A percentile compares a stretch with the other conserved stretches of the same genome.
These are phyloP conservation scores for Eurotiales sp. DNA, from an alignment of 2,329 filamentous ascomycete species.

Conservation along the genomic window DNA sequence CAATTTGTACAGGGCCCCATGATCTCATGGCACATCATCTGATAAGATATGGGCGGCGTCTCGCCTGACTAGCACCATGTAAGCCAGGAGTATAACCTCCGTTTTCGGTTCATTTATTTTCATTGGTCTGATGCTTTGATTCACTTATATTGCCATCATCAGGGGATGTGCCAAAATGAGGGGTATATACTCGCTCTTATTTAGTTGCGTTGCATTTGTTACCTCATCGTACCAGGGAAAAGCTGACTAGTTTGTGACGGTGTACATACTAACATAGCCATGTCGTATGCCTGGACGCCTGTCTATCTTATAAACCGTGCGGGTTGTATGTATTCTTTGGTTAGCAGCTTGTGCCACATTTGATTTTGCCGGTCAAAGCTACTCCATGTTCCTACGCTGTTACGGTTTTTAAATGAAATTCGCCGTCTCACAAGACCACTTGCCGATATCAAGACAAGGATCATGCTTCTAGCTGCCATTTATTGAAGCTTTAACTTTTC, in stretches of 20 bases:
- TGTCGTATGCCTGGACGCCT: too few relatives aligned
- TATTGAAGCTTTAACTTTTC: background rate
- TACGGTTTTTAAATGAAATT: too few relatives aligned
- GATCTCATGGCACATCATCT: background rate
- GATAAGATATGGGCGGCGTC: too few relatives aligned
- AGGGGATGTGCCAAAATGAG: background rate
- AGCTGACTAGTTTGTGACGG: background rate
- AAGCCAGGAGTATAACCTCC: too few relatives aligned
- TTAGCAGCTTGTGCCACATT: too few relatives aligned
- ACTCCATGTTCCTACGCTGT: background rate
- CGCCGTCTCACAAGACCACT: background rate
- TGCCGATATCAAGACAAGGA: background rate
- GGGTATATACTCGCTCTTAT: background rate
- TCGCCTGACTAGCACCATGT: too few relatives aligned
- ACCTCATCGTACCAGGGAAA: background rate
- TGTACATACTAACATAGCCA: background rate
- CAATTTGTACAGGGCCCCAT: background rate
- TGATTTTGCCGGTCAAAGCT: background rate
- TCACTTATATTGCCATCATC: background rate
- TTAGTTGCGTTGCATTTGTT: background rate
- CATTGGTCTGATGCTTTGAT: background rate
- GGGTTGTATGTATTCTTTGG: too few relatives aligned
- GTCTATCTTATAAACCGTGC: too few relatives aligned
- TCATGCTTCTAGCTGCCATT: too few relatives aligned
- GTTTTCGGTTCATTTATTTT: background rate